A percentile compares a stretch with the other conserved stretches of the same genome.
phyloP scores from a whole-genome alignment of 352 stramenopile genomes.

The Thalassiosira ordinaria region DNA sequence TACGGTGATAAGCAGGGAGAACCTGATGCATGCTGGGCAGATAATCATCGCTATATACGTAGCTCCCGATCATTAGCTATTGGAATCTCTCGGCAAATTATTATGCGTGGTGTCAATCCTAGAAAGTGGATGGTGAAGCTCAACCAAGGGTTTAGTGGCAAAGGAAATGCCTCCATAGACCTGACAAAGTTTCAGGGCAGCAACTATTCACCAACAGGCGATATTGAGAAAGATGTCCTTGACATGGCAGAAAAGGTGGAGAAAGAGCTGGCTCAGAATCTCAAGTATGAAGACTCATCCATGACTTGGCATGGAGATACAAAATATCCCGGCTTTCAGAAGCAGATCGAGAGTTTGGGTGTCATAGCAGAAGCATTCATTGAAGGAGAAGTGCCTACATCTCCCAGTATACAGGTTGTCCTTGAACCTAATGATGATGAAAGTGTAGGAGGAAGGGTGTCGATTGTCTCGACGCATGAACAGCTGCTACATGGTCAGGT shows the following conservation, averaged over 20 bases:
- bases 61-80: conserved; percentile 21
- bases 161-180: conserved; percentile 44
- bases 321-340: conserved; percentile 25
- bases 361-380: conserved; percentile 51
- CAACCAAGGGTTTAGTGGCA: conserved; percentile 48
- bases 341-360: conserved; percentile 34
- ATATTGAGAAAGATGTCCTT: background rate
- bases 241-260: conserved; percentile 34
- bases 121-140: conserved; percentile 49
- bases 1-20: background rate
- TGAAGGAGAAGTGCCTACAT: conserved; percentile 37
- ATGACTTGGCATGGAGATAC: conserved; percentile 29
- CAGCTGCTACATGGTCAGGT: conserved; percentile 39
- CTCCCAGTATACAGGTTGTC: conserved; percentile 40
- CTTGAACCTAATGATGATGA: conserved; percentile 26
- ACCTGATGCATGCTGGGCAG: conserved; percentile 12
- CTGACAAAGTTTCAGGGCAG: conserved; percentile 19
- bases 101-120: conserved; percentile 10
- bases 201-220: background rate
- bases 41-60: conserved; percentile 41
- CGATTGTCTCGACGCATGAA: conserved; percentile 46
- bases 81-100: conserved; percentile 41
- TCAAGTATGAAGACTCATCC: conserved; percentile 34
- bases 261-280: conserved; percentile 16
- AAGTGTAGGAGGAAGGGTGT: conserved; percentile 13